Conservation (phyloP, 108 stramenopile genomes). For the Hondaea fermentalgiana region DNA sequence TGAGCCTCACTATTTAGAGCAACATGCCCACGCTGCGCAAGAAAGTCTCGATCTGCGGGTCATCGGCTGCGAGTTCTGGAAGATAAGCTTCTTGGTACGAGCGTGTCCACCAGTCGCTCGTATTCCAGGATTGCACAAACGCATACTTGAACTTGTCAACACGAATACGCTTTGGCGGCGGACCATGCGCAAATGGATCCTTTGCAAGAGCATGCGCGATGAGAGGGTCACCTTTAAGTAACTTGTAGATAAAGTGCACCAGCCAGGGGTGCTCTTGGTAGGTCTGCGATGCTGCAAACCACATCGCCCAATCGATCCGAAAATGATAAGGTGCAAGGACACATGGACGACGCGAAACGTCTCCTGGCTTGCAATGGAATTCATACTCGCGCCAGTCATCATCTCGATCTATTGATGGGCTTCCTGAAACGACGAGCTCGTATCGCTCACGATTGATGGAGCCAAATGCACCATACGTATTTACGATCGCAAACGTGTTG, state of each 20-base stretch:
- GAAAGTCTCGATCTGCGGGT: background rate
- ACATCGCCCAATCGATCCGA: conserved; percentile 68
- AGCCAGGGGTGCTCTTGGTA: background rate
- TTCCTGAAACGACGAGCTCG: conserved; percentile 54
- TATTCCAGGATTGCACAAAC: background rate
- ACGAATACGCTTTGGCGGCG: background rate
- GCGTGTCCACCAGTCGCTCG: background rate
- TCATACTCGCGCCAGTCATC: conserved; percentile 53
- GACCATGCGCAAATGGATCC: background rate
- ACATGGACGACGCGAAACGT: conserved; percentile 53
- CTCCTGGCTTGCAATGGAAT: conserved; percentile 67
- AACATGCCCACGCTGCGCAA: background rate
- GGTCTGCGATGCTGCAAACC: conserved; percentile 61
- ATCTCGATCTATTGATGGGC: conserved; percentile 27
- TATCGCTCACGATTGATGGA: conserved; percentile 49
- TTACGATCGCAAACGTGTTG: conserved; percentile 54
- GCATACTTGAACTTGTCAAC: background rate
- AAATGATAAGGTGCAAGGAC: conserved; percentile 70
- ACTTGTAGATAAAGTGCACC: background rate
- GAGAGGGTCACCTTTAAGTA: background rate
- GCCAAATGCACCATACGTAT: conserved; percentile 68
- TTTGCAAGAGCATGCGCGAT: background rate
- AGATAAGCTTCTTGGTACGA: background rate
- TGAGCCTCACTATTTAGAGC: background rate
- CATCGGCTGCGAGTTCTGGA: background rate